These are phyloP conservation scores for Globisporangium mamillatum DNA, from an alignment of 352 stramenopile genomes.

Conservation along the genomic window DNA sequence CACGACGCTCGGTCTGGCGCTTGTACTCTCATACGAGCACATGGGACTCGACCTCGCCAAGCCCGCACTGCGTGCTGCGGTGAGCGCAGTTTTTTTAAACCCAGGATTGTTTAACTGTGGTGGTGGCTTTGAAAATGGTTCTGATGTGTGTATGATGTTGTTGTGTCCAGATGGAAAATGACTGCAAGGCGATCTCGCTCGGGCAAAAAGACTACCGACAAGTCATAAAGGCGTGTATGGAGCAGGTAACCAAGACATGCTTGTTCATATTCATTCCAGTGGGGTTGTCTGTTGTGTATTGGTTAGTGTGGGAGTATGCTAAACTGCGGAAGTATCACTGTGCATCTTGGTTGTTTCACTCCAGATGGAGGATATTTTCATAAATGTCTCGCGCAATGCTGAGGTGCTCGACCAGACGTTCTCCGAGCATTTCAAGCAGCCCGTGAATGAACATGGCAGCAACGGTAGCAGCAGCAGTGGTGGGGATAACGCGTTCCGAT, in stretches of 20 bases:
- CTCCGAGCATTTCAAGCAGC: conserved; percentile 81
- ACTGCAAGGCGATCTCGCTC: conserved; percentile 86
- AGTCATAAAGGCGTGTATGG: conserved; percentile 82
- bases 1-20: conserved; percentile 84
- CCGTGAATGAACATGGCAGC: conserved; percentile 30
- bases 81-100: conserved; percentile 17
- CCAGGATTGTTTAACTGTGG: neutral
- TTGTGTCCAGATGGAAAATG: conserved; percentile 84
- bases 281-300: neutral
- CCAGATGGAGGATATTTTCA: conserved; percentile 79
- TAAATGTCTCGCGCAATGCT: conserved; percentile 69
- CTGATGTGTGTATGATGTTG: neutral
- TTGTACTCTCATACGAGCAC: conserved; percentile 91
- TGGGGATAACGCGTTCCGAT: neutral
- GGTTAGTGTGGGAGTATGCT: neutral
- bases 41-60: conserved; percentile 97
- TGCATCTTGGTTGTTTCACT: conserved; percentile 3
- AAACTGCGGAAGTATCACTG: neutral
- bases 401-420: conserved; percentile 90
- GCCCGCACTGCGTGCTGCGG: conserved; percentile 89
- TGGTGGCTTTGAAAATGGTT: neutral
- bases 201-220: conserved; percentile 74
- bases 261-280: conserved; percentile 4
- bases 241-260: conserved; percentile 59
- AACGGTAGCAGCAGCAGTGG: conserved; percentile 22